Evolutionary conservation across 129 eudicot species (phyloP), one percentile per base, ranked within the genome.

Genomic region (Logfia minima): DNA sequence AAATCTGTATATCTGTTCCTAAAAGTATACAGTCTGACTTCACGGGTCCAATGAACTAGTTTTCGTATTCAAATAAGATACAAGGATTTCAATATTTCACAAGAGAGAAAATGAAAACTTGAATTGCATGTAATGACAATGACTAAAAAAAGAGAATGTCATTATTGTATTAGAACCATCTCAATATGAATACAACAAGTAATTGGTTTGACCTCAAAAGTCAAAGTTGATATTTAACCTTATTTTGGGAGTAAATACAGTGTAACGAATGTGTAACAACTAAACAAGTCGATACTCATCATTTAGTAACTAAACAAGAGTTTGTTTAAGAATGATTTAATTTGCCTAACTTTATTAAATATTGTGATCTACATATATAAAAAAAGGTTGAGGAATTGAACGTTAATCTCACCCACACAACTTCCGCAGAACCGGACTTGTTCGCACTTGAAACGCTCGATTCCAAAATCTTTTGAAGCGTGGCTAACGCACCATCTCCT

Each of bases 401-500:
- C 24, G 66, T 26, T 8, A 67, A 75, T 77, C 96, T 83, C 72
- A 90, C 92, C 92, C 90, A 87, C 29, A 88, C 85, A 72, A 90
- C 86, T 70, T 79, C 82, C 61, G 79, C 79, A 52, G 83, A 64
- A 69, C 63, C 24, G 17, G 78, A 78, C 26, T 41, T 74, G 74
- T 75, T 84, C 24, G 34, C 86, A 18, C 39, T 37, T 16, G 87
- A 68, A 48, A 82, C 71, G 45, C 86, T 89, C 18, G 90, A 66
- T 73, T 84, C 89, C 74, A 90, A 39, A 69, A 78, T 68, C 83
- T 86, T 80, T 64, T 88, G 80, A 68, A 90, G 89, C 23, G 62
- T 41, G 6, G 87, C 64, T 81, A 85, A 75, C 5, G 89, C 91
- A 70, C 96, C 96, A 5, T 83, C 88, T 69, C 96, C 96, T 17